Evolutionary conservation across 441 rosid genomes (phyloP).

Genomic region (Brassica balearica): DNA sequence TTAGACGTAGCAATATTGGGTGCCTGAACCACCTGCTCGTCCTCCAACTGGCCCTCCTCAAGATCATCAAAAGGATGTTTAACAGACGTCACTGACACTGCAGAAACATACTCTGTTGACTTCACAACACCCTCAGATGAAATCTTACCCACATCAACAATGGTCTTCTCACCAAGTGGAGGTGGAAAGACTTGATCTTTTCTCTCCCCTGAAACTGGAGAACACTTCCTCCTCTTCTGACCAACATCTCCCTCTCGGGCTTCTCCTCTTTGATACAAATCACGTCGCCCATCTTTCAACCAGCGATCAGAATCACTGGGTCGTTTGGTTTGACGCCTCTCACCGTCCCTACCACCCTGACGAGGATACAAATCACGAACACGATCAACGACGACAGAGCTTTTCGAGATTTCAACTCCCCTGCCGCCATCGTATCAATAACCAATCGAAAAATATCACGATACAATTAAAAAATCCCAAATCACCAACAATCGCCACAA

Average conservation of each 20-base stretch:
- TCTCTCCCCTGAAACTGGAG: slow-evolving; percentile 51
- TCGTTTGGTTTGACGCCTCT: slow-evolving; percentile 33
- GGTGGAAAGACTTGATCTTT: slow-evolving; percentile 45
- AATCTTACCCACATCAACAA: slow-evolving; percentile 30
- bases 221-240: slow-evolving; percentile 71
- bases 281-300: slow-evolving; percentile 40
- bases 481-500: slow-evolving; percentile 22
- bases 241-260: slow-evolving; percentile 38
- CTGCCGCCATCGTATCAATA: slow-evolving; percentile 80
- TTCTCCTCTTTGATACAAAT: slow-evolving; percentile 35
- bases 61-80: slow-evolving; percentile 40
- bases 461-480: neutral
- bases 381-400: slow-evolving; percentile 52
- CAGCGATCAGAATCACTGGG: slow-evolving; percentile 21
- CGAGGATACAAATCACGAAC: slow-evolving; percentile 43
- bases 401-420: slow-evolving; percentile 62
- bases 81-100: slow-evolving; percentile 3
- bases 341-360: slow-evolving; percentile 37
- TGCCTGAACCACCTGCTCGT: slow-evolving; percentile 49
- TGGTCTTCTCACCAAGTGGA: slow-evolving; percentile 28
- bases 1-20: slow-evolving; percentile 67
- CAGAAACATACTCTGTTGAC: slow-evolving; percentile 13
- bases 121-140: slow-evolving; percentile 10
- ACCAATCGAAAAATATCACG: slow-evolving; percentile 42
- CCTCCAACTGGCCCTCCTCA: slow-evolving; percentile 46